Base-by-base conservation (phyloP, 2,329 filamentous ascomycete genomes). In the Mollisiaceae sp. region DNA sequence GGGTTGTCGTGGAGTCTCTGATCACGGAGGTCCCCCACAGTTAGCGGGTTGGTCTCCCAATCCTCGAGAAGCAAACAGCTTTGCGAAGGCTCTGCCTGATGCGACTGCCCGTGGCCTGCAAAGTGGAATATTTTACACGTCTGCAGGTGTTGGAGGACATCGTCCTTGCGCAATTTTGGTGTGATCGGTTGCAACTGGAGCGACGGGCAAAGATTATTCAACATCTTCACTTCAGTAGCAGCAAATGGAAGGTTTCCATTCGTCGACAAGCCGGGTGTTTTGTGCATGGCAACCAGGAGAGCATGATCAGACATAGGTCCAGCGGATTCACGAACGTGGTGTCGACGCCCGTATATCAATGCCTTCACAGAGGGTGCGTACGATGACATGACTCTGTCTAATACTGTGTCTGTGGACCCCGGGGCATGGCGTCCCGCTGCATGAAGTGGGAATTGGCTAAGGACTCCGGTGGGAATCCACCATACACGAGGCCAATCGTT, bases 81-180 rank as follows among this genome's bases (percentile, higher is more conserved):
- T 54, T 69, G 65, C 8, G 73, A 75, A 0, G 79, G 78, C 8
- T 79, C 74, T 0, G 4, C 2, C 0, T 27, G 4, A 61, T 79
- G 62, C 0, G 74, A 68, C 1, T 32, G 2, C 0, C 77, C 79
- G 61, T 80, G 79, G 8, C 80, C 77, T 1, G 80, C 79, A 60
- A 82, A 82, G 65, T 82, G 79, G 63, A 81, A 79, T 4, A 81
- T 75, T 12, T 71, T 67, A 68, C 75, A 78, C 0, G 35, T 55
- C 3, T 32, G 54, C 2, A 80, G 62, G 2, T 64, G 45, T 0
- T 20, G 11, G 0, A 78, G 1, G 1, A 79, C 64, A 1, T 77
- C 71, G 9, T 65, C 52, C 36, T 70, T 73, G 8, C 36, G 36
- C 1, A 2, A 61, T 14, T 20, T 8, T 8, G 22, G 39, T 59